These are phyloP conservation scores for Colletotrichum karsti DNA, from an alignment of 2,329 filamentous ascomycete genomes.

Conservation along the genomic window DNA sequence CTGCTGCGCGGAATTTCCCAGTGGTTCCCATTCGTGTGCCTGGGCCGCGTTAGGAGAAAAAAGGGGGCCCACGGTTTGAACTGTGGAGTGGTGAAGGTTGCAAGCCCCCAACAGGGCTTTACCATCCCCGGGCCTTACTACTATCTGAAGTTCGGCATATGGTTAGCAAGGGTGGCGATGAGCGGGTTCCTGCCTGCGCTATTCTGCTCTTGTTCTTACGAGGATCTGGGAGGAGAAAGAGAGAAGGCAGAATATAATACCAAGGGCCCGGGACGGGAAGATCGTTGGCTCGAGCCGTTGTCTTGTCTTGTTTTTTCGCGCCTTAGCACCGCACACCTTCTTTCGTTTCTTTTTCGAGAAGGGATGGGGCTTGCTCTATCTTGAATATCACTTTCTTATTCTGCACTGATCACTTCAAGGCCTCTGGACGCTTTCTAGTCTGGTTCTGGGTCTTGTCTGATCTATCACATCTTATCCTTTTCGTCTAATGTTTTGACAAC, in stretches of 20 bases:
- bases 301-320: not conserved
- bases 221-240: not conserved
- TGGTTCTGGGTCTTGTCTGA: not conserved
- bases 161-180: not conserved
- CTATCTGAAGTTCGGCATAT: not conserved
- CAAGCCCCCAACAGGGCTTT: not conserved
- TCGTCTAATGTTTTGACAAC: not conserved
- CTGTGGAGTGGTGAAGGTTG: slow-evolving; percentile 8
- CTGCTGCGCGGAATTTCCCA: not conserved
- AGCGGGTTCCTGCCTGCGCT: not conserved
- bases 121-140: not conserved
- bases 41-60: not conserved
- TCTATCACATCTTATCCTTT: not conserved
- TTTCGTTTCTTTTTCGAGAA: not conserved
- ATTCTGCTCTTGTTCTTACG: not conserved
- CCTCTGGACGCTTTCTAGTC: not conserved
- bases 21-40: not conserved
- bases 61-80: slow-evolving; percentile 6
- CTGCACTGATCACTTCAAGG: not conserved
- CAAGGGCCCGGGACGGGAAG: not conserved
- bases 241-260: slow-evolving; percentile 4
- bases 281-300: not conserved
- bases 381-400: not conserved
- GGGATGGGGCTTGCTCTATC: slow-evolving; percentile 17
- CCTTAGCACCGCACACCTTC: not conserved